Evolutionary conservation across 306 rosid genomes (phyloP).

Genomic region (Prunus davidiana): DNA sequence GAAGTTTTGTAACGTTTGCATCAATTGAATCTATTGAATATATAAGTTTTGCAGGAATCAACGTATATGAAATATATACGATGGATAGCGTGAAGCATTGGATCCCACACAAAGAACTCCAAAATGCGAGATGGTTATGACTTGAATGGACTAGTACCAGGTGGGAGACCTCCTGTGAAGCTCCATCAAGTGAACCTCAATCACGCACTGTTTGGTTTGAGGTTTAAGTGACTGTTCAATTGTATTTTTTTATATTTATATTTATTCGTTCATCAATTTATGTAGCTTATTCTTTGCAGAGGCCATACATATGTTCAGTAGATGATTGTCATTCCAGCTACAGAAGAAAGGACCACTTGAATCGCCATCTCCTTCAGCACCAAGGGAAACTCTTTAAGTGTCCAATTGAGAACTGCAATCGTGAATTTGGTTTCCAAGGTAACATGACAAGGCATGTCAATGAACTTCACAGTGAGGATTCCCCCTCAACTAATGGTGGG

Average conservation of each 20-base stretch:
- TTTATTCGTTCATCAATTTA: background rate
- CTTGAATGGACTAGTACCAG: conserved; percentile 91
- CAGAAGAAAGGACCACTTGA: conserved; percentile 83
- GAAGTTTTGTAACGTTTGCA: background rate
- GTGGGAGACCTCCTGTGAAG: conserved; percentile 99
- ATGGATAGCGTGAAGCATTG: conserved; percentile 80
- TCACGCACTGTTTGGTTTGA: conserved; percentile 53
- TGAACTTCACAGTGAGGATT: conserved; percentile 46
- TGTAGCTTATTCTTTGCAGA: conserved; percentile 39
- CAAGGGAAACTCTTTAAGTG: conserved; percentile 61
- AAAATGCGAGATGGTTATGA: conserved; percentile 67
- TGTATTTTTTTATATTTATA: background rate
- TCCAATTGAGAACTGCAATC: conserved; percentile 52
- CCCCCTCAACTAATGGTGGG: conserved; percentile 17
- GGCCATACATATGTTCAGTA: conserved; percentile 57
- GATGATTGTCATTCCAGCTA: conserved; percentile 69
- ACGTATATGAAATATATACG: conserved; percentile 33
- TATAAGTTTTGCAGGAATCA: conserved; percentile 56
- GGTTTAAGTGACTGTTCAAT: conserved; percentile 48
- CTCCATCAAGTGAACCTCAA: conserved; percentile 82
- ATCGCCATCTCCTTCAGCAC: conserved; percentile 66
- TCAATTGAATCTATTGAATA: conserved; percentile 19
- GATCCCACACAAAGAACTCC: conserved; percentile 90
- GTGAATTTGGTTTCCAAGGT: conserved; percentile 42
- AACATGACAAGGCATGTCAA: conserved; percentile 57